Evolutionary conservation across 108 stramenopile species (phyloP).

Genomic region (Parietichytrium sp.): DNA sequence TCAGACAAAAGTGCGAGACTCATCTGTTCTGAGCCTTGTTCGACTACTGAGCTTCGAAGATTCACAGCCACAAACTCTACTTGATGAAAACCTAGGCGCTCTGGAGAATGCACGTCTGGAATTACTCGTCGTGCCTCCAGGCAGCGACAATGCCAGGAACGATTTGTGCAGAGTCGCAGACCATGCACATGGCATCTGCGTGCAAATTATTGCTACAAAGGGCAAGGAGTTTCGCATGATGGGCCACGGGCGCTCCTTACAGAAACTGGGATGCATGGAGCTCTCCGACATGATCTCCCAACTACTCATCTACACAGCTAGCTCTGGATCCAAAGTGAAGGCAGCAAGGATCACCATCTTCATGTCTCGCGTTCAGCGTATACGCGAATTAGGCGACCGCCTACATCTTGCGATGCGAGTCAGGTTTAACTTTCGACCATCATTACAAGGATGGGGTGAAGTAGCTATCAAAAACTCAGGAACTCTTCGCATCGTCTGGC

Average conservation of each 20-base stretch:
- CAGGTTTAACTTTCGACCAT: neutral
- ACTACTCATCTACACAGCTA: slow-evolving; percentile 2
- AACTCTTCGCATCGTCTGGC: neutral
- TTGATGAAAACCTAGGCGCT: neutral
- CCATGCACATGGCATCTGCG: slow-evolving; percentile 21
- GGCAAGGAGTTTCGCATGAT: slow-evolving; percentile 27
- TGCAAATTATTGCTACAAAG: neutral
- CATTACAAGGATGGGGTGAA: neutral
- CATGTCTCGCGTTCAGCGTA: neutral
- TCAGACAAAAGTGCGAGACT: neutral
- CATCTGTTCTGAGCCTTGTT: neutral
- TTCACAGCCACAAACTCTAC: slow-evolving; percentile 3
- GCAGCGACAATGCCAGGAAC: neutral
- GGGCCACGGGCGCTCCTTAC: slow-evolving; percentile 6
- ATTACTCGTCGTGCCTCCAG: neutral
- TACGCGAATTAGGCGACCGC: neutral
- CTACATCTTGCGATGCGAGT: slow-evolving; percentile 6
- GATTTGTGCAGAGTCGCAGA: neutral
- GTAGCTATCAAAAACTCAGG: neutral
- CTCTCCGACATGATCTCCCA: slow-evolving; percentile 28
- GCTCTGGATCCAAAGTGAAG: neutral
- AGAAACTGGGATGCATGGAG: slow-evolving; percentile 20
- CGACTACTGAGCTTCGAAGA: slow-evolving; percentile 8
- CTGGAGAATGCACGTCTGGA: neutral
- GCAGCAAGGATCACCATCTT: neutral